phyloP scores from a whole-genome alignment of 257 asterid genomes.

The Asclepias syriaca region DNA sequence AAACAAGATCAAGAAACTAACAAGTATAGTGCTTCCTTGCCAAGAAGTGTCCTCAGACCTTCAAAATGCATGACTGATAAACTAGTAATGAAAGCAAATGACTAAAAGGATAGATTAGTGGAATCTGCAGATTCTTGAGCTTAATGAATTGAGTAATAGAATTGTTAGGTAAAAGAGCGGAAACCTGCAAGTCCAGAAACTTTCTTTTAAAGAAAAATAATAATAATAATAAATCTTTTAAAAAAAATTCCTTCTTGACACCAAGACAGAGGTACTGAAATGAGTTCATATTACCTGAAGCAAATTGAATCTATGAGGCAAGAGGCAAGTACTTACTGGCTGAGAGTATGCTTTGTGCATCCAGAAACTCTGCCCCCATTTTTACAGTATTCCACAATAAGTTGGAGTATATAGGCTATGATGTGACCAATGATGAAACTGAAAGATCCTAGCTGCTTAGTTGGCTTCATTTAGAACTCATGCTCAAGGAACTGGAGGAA shows the following conservation, averaged over 20 bases:
- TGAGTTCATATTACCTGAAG: not conserved
- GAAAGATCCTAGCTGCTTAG: conserved; percentile 11
- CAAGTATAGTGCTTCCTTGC: not conserved
- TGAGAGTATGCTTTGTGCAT: not conserved
- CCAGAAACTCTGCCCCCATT: not conserved
- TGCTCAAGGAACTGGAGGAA: conserved; percentile 29
- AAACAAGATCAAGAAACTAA: not conserved
- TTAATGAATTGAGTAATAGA: not conserved
- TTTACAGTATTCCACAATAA: not conserved
- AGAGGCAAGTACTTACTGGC: not conserved
- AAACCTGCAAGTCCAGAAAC: not conserved
- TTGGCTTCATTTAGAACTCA: conserved; percentile 34
- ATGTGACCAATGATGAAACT: not conserved
- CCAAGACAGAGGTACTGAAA: not conserved
- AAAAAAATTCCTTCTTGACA: not conserved
- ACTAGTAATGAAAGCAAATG: not conserved
- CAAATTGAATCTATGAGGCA: not conserved
- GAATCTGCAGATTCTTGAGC: not conserved
- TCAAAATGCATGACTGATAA: not conserved
- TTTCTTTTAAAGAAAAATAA: not conserved
- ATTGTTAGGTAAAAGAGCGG: not conserved
- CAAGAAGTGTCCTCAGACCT: not conserved
- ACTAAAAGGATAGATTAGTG: not conserved
- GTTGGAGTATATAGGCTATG: not conserved
- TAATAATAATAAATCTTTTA: not conserved